These are phyloP conservation scores for Epichloe elymi DNA, from an alignment of 2,329 filamentous ascomycete species.

Conservation along the genomic window DNA sequence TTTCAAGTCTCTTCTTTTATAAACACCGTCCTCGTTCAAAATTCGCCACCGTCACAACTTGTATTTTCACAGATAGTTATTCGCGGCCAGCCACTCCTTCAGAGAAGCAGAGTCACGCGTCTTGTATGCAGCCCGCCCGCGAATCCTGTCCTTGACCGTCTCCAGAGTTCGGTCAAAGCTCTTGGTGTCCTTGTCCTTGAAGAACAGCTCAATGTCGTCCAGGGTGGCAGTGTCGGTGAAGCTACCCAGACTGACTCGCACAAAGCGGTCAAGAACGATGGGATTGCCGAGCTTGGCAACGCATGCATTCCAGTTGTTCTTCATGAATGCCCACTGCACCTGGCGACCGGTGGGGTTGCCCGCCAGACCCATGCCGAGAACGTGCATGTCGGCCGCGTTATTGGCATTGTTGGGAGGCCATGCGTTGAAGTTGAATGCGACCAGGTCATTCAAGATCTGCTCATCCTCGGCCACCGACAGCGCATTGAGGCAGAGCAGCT, in stretches of 20 bases:
- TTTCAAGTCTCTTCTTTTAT: neutral
- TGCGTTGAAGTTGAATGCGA: constrained; percentile 65
- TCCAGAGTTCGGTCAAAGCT: constrained; percentile 77
- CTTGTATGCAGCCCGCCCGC: constrained; percentile 70
- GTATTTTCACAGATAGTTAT: constrained; percentile 27
- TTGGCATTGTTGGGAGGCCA: constrained; percentile 50
- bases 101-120: constrained; percentile 60
- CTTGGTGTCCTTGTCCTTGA: constrained; percentile 71
- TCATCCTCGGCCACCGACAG: constrained; percentile 61
- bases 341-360: constrained; percentile 60
- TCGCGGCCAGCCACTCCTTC: constrained; percentile 62
- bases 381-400: constrained; percentile 76
- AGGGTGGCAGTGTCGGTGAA: constrained; percentile 60
- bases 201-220: constrained; percentile 73
- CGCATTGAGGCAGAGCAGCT: constrained; percentile 67
- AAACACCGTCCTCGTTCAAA: neutral
- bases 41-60: neutral
- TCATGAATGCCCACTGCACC: constrained; percentile 74
- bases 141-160: constrained; percentile 75
- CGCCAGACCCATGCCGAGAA: constrained; percentile 59
- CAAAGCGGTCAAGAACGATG: constrained; percentile 78
- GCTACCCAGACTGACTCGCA: constrained; percentile 63
- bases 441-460: constrained; percentile 53
- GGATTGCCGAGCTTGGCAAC: constrained; percentile 66
- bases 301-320: constrained; percentile 67